These are phyloP conservation scores for Aspergillus saccharolyticus DNA, from an alignment of 495 filamentous ascomycete genomes.

Conservation along the genomic window DNA sequence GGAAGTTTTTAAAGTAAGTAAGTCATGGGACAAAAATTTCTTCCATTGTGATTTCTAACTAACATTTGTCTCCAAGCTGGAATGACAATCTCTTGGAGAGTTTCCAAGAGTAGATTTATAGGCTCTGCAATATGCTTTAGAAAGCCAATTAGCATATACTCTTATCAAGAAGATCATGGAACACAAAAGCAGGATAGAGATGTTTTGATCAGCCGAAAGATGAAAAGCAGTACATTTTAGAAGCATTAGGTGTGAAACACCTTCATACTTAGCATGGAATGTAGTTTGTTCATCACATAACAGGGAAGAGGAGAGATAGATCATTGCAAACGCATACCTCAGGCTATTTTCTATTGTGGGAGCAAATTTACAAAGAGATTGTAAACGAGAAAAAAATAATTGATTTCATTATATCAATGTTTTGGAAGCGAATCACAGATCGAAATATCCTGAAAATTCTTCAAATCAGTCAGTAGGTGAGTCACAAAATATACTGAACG, in stretches of 20 bases:
- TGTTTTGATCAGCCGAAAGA: slow-evolving; percentile 79
- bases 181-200: slow-evolving; percentile 13
- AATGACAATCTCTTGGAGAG: slow-evolving; percentile 57
- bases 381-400: not conserved
- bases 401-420: not conserved
- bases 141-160: slow-evolving; percentile 34
- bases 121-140: slow-evolving; percentile 19
- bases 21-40: slow-evolving; percentile 22
- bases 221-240: slow-evolving; percentile 82
- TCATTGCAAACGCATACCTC: slow-evolving; percentile 21
- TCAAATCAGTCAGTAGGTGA: slow-evolving; percentile 29
- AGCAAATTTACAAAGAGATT: not conserved
- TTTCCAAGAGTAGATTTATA: slow-evolving; percentile 49
- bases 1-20: slow-evolving; percentile 74
- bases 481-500: slow-evolving; percentile 9
- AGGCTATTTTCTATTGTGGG: slow-evolving; percentile 3
- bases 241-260: slow-evolving; percentile 60
- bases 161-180: slow-evolving; percentile 21
- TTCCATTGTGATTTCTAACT: not conserved
- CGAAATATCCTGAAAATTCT: slow-evolving; percentile 19
- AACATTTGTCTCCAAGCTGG: slow-evolving; percentile 59
- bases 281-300: slow-evolving; percentile 64
- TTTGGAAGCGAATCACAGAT: not conserved
- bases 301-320: slow-evolving; percentile 7
- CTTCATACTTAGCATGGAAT: slow-evolving; percentile 95